A percentile compares a stretch with the other conserved stretches of the same genome.
Evolutionary conservation across 257 asterid species (phyloP).

Genomic region (Ophiorrhiza pumila): DNA sequence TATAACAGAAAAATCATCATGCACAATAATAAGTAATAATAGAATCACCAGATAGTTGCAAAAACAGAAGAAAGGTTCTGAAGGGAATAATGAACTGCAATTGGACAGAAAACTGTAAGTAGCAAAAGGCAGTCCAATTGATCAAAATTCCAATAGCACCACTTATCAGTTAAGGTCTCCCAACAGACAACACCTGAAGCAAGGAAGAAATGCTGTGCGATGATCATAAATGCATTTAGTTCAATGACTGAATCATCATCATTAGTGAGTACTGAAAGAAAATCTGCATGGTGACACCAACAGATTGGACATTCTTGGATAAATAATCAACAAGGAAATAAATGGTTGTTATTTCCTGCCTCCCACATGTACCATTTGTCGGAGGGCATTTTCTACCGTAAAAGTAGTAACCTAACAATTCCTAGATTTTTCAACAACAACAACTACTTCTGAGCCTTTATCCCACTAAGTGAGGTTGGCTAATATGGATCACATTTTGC

Average conservation of each 20-base stretch:
- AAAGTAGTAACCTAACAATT: not conserved
- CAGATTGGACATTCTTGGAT: not conserved
- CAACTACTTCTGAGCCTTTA: too few species aligned
- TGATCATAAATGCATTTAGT: not conserved
- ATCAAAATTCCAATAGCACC: slow-evolving; percentile 1
- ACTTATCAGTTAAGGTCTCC: not conserved
- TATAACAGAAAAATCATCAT: slow-evolving; percentile 24
- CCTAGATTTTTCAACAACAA: too few species aligned
- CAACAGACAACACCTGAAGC: not conserved
- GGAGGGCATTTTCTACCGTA: not conserved
- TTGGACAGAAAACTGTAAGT: not conserved
- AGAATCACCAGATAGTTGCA: slow-evolving; percentile 7
- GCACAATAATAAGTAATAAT: not conserved
- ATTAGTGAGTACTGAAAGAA: not conserved
- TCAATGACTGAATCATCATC: not conserved
- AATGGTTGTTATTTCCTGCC: not conserved
- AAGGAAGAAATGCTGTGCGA: not conserved
- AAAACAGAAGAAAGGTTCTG: not conserved
- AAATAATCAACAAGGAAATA: not conserved
- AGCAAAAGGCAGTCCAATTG: not conserved
- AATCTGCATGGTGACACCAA: not conserved
- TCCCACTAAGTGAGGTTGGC: too few species aligned
- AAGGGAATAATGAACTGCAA: not conserved
- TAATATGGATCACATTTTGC: too few species aligned
- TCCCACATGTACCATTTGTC: not conserved